Percentiles rank a stretch among this genome's conserved stretches.
These are phyloP conservation scores for Lasiodiplodia hormozganensis DNA, from an alignment of 2,329 filamentous ascomycete species.

Conservation along the genomic window DNA sequence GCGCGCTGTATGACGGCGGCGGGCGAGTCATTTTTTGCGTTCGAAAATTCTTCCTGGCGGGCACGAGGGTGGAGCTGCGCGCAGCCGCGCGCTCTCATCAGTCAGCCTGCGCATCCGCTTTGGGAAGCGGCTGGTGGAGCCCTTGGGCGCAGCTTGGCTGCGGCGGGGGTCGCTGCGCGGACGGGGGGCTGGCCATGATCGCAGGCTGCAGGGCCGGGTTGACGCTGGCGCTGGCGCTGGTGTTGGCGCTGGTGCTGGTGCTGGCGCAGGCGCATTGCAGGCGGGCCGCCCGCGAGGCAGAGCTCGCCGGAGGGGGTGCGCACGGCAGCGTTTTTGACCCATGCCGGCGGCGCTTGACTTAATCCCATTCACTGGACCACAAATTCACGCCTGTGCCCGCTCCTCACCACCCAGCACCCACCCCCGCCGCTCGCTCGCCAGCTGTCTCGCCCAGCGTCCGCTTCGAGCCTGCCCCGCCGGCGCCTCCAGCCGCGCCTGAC, in stretches of 20 bases:
- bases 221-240: slow-evolving; percentile 17
- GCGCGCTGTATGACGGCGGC: slow-evolving; percentile 11
- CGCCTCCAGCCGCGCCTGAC: slow-evolving; percentile 28
- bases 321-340: background rate
- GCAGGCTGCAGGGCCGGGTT: slow-evolving; percentile 25
- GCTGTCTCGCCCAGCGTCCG: slow-evolving; percentile 27
- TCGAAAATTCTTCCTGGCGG: slow-evolving; percentile 21
- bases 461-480: slow-evolving; percentile 10
- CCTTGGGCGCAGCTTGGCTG: slow-evolving; percentile 3
- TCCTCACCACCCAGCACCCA: background rate
- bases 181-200: slow-evolving; percentile 11
- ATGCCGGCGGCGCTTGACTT: slow-evolving; percentile 11
- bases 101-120: background rate
- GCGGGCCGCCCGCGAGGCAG: background rate
- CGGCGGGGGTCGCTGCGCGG: background rate
- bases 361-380: slow-evolving; percentile 21
- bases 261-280: slow-evolving; percentile 1
- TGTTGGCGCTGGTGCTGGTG: slow-evolving; percentile 18
- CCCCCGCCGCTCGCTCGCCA: slow-evolving; percentile 6
- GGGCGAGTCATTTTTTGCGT: slow-evolving; percentile 23
- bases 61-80: slow-evolving; percentile 21
- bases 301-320: background rate
- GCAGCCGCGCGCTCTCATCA: slow-evolving; percentile 17
- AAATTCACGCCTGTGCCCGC: slow-evolving; percentile 19
- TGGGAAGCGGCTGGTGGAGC: slow-evolving; percentile 4